These are phyloP conservation scores for Bolboschoenus planiculmis DNA, from an alignment of 176 grass and related monocot species.

Conservation along the genomic window DNA sequence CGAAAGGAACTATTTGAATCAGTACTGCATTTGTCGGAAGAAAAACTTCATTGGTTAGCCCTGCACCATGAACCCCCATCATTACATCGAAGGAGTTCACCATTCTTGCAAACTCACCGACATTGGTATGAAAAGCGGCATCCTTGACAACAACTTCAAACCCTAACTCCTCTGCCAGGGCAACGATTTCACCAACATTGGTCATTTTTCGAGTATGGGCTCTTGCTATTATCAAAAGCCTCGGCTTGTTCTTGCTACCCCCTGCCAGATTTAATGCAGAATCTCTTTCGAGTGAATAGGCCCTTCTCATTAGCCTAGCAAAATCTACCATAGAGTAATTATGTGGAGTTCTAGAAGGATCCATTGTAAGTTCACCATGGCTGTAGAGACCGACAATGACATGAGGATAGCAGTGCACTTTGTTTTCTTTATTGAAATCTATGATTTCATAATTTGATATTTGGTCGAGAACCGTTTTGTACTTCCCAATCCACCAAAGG, in stretches of 20 bases:
- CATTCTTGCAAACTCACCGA: slow-evolving; percentile 39
- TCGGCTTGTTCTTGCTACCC: slow-evolving; percentile 36
- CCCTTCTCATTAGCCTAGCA: slow-evolving; percentile 43
- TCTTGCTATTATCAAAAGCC: slow-evolving; percentile 60
- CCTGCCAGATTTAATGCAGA: slow-evolving; percentile 15
- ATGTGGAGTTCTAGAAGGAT: slow-evolving; percentile 32
- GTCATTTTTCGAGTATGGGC: slow-evolving; percentile 43
- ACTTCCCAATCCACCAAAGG: slow-evolving; percentile 58
- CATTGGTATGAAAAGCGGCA: slow-evolving; percentile 42
- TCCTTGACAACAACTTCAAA: slow-evolving; percentile 66
- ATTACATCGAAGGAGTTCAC: slow-evolving; percentile 69
- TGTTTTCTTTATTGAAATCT: slow-evolving; percentile 51
- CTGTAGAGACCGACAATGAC: slow-evolving; percentile 50
- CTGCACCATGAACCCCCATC: slow-evolving; percentile 68
- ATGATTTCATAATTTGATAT: slow-evolving; percentile 51
- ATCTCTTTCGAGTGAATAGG: slow-evolving; percentile 39
- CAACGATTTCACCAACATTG: slow-evolving; percentile 49
- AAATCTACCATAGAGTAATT: slow-evolving; percentile 52
- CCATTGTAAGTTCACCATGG: slow-evolving; percentile 61
- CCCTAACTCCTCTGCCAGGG: slow-evolving; percentile 40
- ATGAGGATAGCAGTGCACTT: slow-evolving; percentile 61
- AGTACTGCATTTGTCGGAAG: slow-evolving; percentile 55
- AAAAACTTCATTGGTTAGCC: slow-evolving; percentile 65
- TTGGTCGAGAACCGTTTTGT: slow-evolving; percentile 36
- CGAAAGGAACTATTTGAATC: slow-evolving; percentile 59